phyloP scores from a whole-genome alignment of 2,329 filamentous ascomycete species.

The Didymella lethalis region DNA sequence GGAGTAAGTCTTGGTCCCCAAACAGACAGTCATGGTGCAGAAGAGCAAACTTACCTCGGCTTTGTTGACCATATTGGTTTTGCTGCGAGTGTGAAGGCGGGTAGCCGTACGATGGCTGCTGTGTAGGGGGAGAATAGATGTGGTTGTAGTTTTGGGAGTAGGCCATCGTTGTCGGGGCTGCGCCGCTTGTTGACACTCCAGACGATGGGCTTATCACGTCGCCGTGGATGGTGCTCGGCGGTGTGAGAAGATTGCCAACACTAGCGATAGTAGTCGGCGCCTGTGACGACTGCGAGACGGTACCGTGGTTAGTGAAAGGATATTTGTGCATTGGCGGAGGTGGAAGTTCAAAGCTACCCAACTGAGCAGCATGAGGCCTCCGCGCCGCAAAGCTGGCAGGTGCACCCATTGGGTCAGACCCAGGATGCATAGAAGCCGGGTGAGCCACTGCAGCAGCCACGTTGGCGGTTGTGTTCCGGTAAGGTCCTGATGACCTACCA shows the following conservation, averaged over 20 bases:
- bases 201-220: slow-evolving; percentile 70
- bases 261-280: slow-evolving; percentile 59
- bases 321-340: slow-evolving; percentile 68
- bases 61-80: slow-evolving; percentile 41
- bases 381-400: slow-evolving; percentile 74
- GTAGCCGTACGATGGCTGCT: slow-evolving; percentile 64
- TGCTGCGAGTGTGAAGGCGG: slow-evolving; percentile 50
- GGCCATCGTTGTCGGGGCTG: slow-evolving; percentile 63
- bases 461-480: slow-evolving; percentile 59
- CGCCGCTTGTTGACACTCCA: slow-evolving; percentile 67
- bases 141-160: slow-evolving; percentile 68
- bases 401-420: slow-evolving; percentile 66
- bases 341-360: slow-evolving; percentile 72
- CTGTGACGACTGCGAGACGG: slow-evolving; percentile 56
- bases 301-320: slow-evolving; percentile 51
- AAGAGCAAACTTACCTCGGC: slow-evolving; percentile 64
- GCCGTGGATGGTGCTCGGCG: slow-evolving; percentile 65
- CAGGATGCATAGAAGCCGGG: slow-evolving; percentile 68
- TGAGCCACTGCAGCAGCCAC: slow-evolving; percentile 70
- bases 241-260: slow-evolving; percentile 69
- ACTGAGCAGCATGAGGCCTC: slow-evolving; percentile 71
- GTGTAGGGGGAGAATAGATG: slow-evolving; percentile 65
- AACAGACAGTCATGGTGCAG: slow-evolving; percentile 60
- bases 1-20: slow-evolving; percentile 65
- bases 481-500: slow-evolving; percentile 54